Percentiles rank a stretch among this genome's conserved stretches.
phyloP scores from a whole-genome alignment of 192 early-diverging fungal genomes.

The Umbelopsis ramanniana region DNA sequence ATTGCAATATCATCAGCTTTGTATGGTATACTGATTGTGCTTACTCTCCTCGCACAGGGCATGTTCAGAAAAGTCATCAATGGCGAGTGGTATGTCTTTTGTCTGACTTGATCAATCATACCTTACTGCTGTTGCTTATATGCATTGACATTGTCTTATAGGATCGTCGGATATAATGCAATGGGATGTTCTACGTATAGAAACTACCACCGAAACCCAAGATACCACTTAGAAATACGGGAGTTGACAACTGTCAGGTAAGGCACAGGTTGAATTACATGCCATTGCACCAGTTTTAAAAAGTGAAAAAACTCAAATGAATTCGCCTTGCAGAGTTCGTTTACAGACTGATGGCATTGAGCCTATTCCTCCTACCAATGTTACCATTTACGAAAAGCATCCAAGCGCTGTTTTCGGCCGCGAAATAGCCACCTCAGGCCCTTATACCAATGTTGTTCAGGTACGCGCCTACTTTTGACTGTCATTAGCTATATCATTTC shows the following conservation, averaged over 20 bases:
- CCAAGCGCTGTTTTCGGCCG: slow-evolving; percentile 50
- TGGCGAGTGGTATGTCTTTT: slow-evolving; percentile 54
- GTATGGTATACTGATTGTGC: no score
- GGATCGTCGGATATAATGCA: slow-evolving; percentile 58
- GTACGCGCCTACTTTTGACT: slow-evolving; percentile 13
- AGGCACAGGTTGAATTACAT: neutral
- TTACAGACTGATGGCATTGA: slow-evolving; percentile 68
- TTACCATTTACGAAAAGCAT: slow-evolving; percentile 67
- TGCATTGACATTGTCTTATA: slow-evolving; percentile 15
- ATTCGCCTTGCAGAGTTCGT: slow-evolving; percentile 52
- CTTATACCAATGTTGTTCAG: slow-evolving; percentile 58
- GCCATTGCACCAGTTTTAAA: neutral
- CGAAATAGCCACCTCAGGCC: slow-evolving; percentile 61
- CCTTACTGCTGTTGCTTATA: slow-evolving; percentile 8
- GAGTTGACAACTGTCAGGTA: slow-evolving; percentile 65
- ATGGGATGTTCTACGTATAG: slow-evolving; percentile 63
- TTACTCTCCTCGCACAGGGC: slow-evolving; percentile 39
- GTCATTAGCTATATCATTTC: neutral
- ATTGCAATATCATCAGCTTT: neutral
- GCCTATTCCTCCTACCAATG: slow-evolving; percentile 67
- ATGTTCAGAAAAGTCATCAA: slow-evolving; percentile 64
- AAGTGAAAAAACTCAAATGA: neutral
- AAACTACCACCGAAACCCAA: slow-evolving; percentile 66
- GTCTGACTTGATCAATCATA: no score
- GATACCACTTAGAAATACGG: slow-evolving; percentile 63